Conservation (phyloP, 2,329 filamentous ascomycete genomes). For the Aphanoascus verrucosus region DNA sequence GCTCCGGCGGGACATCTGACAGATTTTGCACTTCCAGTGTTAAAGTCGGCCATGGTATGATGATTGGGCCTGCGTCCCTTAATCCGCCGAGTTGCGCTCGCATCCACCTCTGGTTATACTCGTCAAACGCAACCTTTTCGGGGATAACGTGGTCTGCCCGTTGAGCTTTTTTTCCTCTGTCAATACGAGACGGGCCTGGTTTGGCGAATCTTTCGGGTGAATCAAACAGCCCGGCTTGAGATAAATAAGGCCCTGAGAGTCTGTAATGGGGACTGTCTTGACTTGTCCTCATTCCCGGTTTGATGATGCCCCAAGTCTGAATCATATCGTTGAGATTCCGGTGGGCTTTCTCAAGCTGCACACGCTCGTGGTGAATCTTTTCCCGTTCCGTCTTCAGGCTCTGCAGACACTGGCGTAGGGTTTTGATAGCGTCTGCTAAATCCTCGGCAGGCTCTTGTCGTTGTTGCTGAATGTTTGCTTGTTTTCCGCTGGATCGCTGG, state of each 20-base stretch:
- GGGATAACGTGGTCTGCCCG: neutral
- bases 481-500: neutral
- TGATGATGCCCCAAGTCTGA: neutral
- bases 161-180: neutral
- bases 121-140: neutral
- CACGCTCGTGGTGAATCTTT: slow-evolving; percentile 10
- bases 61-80: neutral
- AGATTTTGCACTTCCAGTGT: slow-evolving; percentile 1
- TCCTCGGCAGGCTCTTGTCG: neutral
- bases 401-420: slow-evolving; percentile 6
- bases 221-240: neutral
- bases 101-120: neutral
- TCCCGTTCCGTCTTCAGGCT: slow-evolving; percentile 11
- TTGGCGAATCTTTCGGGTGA: neutral
- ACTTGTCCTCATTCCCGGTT: neutral
- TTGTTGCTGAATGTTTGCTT: neutral
- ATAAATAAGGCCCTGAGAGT: neutral
- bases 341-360: slow-evolving; percentile 9
- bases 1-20: slow-evolving; percentile 1
- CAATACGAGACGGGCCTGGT: neutral
- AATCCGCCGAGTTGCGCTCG: neutral
- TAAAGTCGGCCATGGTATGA: slow-evolving; percentile 12
- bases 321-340: slow-evolving; percentile 2
- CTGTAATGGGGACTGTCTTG: neutral
- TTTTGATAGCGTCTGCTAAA: slow-evolving; percentile 2